Percentiles rank a stretch among this genome's conserved stretches.
Evolutionary conservation across 805 yeast genomes (phyloP).

Genomic region (Metschnikowia amazonensis): DNA sequence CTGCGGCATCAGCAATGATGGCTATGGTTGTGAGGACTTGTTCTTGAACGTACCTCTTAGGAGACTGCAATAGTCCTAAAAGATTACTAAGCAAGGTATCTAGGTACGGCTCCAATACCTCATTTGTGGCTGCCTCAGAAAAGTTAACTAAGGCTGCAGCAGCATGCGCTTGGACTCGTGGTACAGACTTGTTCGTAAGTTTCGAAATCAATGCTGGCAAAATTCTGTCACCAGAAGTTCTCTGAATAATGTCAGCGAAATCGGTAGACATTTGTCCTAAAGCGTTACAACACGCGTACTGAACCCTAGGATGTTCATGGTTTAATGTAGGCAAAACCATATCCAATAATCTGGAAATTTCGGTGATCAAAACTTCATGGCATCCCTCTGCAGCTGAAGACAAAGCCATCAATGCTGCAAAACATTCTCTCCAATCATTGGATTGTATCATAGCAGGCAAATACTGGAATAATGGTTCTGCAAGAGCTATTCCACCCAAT

Average conservation of each 20-base stretch:
- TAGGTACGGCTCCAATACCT: slow-evolving; percentile 85
- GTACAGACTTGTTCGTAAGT: slow-evolving; percentile 68
- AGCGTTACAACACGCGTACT: slow-evolving; percentile 95
- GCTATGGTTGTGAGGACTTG: slow-evolving; percentile 97
- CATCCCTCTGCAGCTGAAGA: slow-evolving; percentile 98
- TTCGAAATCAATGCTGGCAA: slow-evolving; percentile 86
- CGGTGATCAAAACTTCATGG: slow-evolving; percentile 77
- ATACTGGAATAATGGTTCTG: slow-evolving; percentile 81
- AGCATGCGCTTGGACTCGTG: slow-evolving; percentile 96
- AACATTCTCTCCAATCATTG: slow-evolving; percentile 86
- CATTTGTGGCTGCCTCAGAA: slow-evolving; percentile 86
- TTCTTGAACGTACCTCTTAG: slow-evolving; percentile 92
- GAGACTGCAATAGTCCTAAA: slow-evolving; percentile 72
- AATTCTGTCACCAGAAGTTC: slow-evolving; percentile 70
- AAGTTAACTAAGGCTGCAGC: slow-evolving; percentile 98
- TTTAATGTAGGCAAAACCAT: slow-evolving; percentile 80
- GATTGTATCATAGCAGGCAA: slow-evolving; percentile 81
- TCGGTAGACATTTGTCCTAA: slow-evolving; percentile 96
- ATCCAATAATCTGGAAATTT: slow-evolving; percentile 76
- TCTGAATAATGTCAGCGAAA: slow-evolving; percentile 85
- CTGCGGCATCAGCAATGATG: slow-evolving; percentile 95
- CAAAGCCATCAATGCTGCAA: slow-evolving; percentile 94
- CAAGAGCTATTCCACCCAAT: slow-evolving; percentile 78
- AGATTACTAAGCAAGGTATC: slow-evolving; percentile 75
- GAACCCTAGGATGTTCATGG: slow-evolving; percentile 91